A percentile compares a stretch with the other conserved stretches of the same genome.
These are phyloP conservation scores for Zygoascus ofunaensis DNA, from an alignment of 805 yeast genomes.

Conservation along the genomic window DNA sequence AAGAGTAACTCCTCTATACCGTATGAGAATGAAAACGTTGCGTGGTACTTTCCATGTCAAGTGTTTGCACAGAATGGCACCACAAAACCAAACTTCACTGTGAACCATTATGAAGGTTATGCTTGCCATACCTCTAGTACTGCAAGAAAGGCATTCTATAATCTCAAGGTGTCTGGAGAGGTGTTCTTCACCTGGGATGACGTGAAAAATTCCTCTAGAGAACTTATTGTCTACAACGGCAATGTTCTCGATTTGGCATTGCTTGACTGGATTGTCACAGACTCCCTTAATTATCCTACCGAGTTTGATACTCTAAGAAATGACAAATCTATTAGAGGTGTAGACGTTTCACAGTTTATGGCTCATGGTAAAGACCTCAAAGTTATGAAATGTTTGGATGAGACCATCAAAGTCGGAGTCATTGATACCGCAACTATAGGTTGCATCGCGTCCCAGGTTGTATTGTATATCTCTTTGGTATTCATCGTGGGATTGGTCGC, in stretches of 20 bases:
- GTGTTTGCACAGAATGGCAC: constrained; percentile 63
- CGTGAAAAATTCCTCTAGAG: constrained; percentile 56
- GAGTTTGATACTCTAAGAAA: constrained; percentile 56
- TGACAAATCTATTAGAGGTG: constrained; percentile 53
- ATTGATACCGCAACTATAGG: constrained; percentile 87
- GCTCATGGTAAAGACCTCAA: constrained; percentile 57
- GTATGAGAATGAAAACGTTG: constrained; percentile 48
- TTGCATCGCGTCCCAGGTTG: constrained; percentile 83
- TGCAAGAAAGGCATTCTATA: constrained; percentile 64
- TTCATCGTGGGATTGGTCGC: constrained; percentile 77
- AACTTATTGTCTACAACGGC: constrained; percentile 82
- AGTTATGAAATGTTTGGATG: constrained; percentile 74
- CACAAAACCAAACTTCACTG: constrained; percentile 51
- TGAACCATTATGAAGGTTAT: constrained; percentile 65
- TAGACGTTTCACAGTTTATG: constrained; percentile 70
- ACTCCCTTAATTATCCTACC: constrained; percentile 63
- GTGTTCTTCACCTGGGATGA: constrained; percentile 90
- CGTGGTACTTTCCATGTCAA: constrained; percentile 97
- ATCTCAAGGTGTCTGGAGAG: constrained; percentile 53
- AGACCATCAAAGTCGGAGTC: constrained; percentile 61
- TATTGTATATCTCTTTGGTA: constrained; percentile 68
- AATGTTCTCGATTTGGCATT: constrained; percentile 74
- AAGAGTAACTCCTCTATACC: constrained; percentile 59
- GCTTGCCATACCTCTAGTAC: constrained; percentile 75
- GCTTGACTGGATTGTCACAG: constrained; percentile 62